Percentiles rank a stretch among this genome's conserved stretches.
Evolutionary conservation across 139 green algal species (phyloP).

Genomic region (Chlorella sp.): DNA sequence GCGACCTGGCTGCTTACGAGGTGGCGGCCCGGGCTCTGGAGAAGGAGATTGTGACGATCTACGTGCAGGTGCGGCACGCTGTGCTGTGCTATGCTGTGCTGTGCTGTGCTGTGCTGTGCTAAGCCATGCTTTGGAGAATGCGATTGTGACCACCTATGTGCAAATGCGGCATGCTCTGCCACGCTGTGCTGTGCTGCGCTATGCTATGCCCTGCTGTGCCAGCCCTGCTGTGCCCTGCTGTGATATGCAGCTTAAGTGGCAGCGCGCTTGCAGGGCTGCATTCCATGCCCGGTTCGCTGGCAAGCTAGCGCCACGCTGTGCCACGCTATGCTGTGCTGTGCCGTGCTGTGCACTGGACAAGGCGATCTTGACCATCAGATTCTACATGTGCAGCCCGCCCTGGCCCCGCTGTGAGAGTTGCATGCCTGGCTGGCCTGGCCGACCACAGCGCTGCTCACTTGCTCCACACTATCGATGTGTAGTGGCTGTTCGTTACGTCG

Average conservation of each 20-base stretch:
- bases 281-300: too few relatives aligned
- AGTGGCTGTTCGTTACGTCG: too few relatives aligned
- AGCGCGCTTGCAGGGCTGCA: too few relatives aligned
- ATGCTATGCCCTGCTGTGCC: not conserved
- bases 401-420: too few relatives aligned
- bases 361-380: too few relatives aligned
- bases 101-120: not conserved
- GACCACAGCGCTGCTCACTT: too few relatives aligned
- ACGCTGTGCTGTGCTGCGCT: not conserved
- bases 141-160: not conserved
- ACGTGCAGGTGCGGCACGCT: not conserved
- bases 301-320: not conserved
- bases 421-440: too few relatives aligned
- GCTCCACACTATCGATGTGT: too few relatives aligned
- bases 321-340: too few relatives aligned
- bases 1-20: not conserved
- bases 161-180: not conserved
- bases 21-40: not conserved
- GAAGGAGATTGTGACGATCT: slow-evolving; percentile 13
- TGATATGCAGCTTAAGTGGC: too few relatives aligned
- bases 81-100: not conserved
- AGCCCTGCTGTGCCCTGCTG: too few relatives aligned
- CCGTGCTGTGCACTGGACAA: not conserved
- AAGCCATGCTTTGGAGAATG: not conserved
- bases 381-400: too few relatives aligned